Evolutionary conservation across 805 yeast genomes (phyloP).

Genomic region (Schwanniomyces pseudopolymorphus): DNA sequence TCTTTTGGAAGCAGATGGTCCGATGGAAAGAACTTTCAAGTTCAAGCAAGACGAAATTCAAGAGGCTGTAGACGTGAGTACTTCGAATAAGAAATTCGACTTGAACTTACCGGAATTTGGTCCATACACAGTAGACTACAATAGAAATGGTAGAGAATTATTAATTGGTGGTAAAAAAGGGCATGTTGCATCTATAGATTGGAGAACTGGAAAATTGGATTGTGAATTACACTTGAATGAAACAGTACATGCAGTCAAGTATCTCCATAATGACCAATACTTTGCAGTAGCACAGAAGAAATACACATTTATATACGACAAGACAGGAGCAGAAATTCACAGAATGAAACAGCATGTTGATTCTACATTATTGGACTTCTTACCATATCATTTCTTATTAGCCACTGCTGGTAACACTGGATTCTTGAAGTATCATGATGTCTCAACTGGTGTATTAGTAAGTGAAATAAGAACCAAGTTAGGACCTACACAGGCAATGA

Average conservation of each 20-base stretch:
- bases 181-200: conserved; percentile 93
- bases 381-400: conserved; percentile 88
- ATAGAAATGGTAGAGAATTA: conserved; percentile 84
- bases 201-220: conserved; percentile 82
- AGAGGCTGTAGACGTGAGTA: conserved; percentile 71
- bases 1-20: conserved; percentile 84
- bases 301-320: conserved; percentile 88
- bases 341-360: conserved; percentile 88
- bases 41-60: conserved; percentile 78
- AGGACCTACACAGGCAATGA: conserved; percentile 87
- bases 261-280: conserved; percentile 86
- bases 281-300: conserved; percentile 97
- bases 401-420: conserved; percentile 91
- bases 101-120: conserved; percentile 76
- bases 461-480: conserved; percentile 81
- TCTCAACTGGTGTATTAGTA: conserved; percentile 85
- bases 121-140: conserved; percentile 79
- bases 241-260: conserved; percentile 87
- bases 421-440: conserved; percentile 88
- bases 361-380: conserved; percentile 75
- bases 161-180: conserved; percentile 89
- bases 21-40: conserved; percentile 86
- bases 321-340: conserved; percentile 88
- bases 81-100: conserved; percentile 74
- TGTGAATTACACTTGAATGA: conserved; percentile 86